Percentiles rank a stretch among this genome's conserved stretches.
Conservation (phyloP, 768 basidiomycete species). For the Podaxis pistillaris region DNA sequence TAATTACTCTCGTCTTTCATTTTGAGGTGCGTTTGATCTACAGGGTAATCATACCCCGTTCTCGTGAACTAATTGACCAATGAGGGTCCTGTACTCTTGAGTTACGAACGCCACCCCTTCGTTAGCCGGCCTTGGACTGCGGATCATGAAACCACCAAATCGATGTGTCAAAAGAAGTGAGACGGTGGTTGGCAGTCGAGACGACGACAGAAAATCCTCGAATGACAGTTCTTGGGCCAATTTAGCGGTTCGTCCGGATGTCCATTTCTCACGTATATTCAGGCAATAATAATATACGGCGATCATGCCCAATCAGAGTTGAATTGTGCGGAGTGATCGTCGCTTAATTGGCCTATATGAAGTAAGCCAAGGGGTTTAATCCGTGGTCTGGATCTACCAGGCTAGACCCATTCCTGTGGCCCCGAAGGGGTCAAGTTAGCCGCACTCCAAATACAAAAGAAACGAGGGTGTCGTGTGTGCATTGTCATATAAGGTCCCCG, state of each 20-base stretch:
- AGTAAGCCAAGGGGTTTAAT: not conserved
- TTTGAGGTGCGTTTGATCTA: too few relatives aligned
- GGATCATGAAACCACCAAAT: not conserved
- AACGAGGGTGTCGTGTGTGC: slow-evolving; percentile 14
- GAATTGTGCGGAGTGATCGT: not conserved
- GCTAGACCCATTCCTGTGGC: not conserved
- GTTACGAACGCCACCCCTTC: not conserved
- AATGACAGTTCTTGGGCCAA: not conserved
- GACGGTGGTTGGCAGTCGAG: not conserved
- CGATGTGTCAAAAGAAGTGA: not conserved
- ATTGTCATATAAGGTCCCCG: slow-evolving; percentile 4
- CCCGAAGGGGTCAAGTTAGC: not conserved
- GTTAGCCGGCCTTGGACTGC: not conserved
- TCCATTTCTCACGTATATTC: too few relatives aligned
- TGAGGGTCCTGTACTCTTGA: not conserved
- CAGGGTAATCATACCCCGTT: too few relatives aligned
- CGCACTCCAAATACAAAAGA: not conserved
- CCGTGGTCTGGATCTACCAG: slow-evolving; percentile 10
- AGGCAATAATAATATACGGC: not conserved
- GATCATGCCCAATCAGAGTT: not conserved
- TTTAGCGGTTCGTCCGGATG: not conserved
- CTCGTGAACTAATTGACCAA: not conserved
- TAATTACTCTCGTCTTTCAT: too few relatives aligned
- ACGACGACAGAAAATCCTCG: not conserved
- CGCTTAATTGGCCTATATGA: not conserved